These are phyloP conservation scores for Kwoniella sp. DNA, from an alignment of 768 basidiomycete species.

Conservation along the genomic window DNA sequence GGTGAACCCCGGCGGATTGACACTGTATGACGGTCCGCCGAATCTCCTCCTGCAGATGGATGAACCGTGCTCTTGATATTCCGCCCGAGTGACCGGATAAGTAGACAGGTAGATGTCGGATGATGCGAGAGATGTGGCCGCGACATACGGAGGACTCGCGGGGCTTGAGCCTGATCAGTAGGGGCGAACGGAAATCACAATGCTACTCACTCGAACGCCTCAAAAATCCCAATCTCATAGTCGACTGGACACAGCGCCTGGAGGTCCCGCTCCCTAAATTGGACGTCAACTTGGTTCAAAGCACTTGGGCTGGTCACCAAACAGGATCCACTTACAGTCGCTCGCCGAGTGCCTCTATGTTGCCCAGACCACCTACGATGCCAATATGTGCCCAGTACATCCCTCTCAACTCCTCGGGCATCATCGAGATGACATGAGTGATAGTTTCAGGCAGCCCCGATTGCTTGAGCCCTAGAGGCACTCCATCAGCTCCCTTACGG, in stretches of 20 bases:
- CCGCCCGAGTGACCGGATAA: conserved; percentile 65
- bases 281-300: too few species aligned
- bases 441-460: conserved; percentile 72
- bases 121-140: conserved; percentile 56
- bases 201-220: conserved; percentile 65
- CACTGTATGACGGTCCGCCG: conserved; percentile 43
- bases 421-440: conserved; percentile 66
- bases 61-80: conserved; percentile 80
- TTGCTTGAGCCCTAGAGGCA: conserved; percentile 65
- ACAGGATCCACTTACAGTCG: conserved; percentile 62
- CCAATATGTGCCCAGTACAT: conserved; percentile 96
- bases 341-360: conserved; percentile 66
- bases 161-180: conserved; percentile 25
- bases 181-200: background rate
- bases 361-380: conserved; percentile 75
- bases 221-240: conserved; percentile 67
- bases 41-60: conserved; percentile 72
- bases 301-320: too few species aligned
- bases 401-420: conserved; percentile 77
- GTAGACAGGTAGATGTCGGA: conserved; percentile 56
- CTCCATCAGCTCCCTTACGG: background rate
- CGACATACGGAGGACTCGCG: conserved; percentile 35
- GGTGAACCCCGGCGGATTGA: conserved; percentile 34
- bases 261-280: conserved; percentile 70
- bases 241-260: conserved; percentile 76